Base-by-base conservation (phyloP, 2,329 filamentous ascomycete genomes). In the Fusarium poae region DNA sequence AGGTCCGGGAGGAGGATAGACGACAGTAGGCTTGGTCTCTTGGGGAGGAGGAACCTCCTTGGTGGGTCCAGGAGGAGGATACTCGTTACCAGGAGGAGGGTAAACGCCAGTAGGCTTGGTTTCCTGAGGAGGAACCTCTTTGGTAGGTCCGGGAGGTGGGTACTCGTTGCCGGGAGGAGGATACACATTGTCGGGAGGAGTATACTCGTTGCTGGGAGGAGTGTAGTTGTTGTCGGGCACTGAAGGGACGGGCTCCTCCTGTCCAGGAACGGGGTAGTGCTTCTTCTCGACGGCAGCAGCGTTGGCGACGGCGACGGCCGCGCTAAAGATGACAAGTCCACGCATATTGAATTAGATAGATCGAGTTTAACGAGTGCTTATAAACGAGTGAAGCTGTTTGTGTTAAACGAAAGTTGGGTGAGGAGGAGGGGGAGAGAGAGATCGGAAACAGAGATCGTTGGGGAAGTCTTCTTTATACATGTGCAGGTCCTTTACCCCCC, bases 281-380 rank as follows among this genome's bases (percentile, higher is more conserved):
- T 49, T 54, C 59, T 64, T 66, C 20, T 70, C 48, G 46, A 70
- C 63, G 45, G 49, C 67, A 39, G 67, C 67, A 34, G 68, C 68
- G 21, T 70, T 70, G 27, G 68, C 64, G 23, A 70, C 30, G 68
- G 67, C 53, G n/a, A 70, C 50, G 30, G 67, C 68, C n/a, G 68
- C 68, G 57, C 68, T 46, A 50, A 70, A 18, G 39, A 70, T 50
- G 25, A 70, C 64, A 29, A 71, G 55, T 42, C 68, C 67, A 46
- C 63, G 59, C 68, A 70, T 70, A 2, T 37, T 70, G 32, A 43
- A 37, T 46, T 7, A 6, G 55, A 34, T 25, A 25, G n/a, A 20
- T 29, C n/a, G 23, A n/a, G 54, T 52, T 57, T 44, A 67, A 48
- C 59, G 62, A 62, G 42, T 65, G 55, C 59, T 45, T 43, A 68